Evolutionary conservation across 1,284 basidiomycete species (phyloP), one percentile per base, ranked within the genome.

Genomic region (Trametes polyzona): DNA sequence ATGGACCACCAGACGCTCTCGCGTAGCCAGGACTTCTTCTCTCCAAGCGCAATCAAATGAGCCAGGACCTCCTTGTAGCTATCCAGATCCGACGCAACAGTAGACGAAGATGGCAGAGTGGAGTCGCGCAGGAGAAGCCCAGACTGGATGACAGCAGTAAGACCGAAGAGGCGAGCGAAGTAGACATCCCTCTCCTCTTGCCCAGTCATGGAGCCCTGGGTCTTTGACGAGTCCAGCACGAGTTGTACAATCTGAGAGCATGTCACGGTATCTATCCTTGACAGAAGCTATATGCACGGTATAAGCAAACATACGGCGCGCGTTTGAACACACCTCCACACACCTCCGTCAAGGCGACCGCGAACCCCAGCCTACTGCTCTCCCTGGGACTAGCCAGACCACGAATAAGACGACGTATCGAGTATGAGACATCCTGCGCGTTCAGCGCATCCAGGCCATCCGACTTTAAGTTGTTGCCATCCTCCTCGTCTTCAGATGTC

Each of bases 311-410:
- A 14, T 37, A 36, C 12, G 12, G 16, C n/a, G n/a, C n/a, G 27
- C 12, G n/a, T 42, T 4, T 32, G n/a, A 8, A 0, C 7, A 16
- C 11, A 14, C 1, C 4, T 14, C 27, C 16, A 78, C 86, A 63
- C 68, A 95, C 95, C 81, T 98, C 96, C 1, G 96, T 95, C 64
- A 99, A 78, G 17, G 95, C 94, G 40, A 98, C 96, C 8, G 96
- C 93, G 71, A 98, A 99, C 12, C 96, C 96, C 32, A 97, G 77
- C 63, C 96, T 78, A 70, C 94, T 95, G 73, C 92, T 95, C 73
- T 98, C 95, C 63, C 96, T 80, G 2, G 95, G 92, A 73, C 92
- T 95, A 0, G 92, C 94, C 24, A 99, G 78, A 17, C 96, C 96
- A 39, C 94, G 80, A 29, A 96, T 78, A 27, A 97, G 80, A 32